Conservation (phyloP, 2,329 filamentous ascomycete species). For the Cytospora chrysosperma region DNA sequence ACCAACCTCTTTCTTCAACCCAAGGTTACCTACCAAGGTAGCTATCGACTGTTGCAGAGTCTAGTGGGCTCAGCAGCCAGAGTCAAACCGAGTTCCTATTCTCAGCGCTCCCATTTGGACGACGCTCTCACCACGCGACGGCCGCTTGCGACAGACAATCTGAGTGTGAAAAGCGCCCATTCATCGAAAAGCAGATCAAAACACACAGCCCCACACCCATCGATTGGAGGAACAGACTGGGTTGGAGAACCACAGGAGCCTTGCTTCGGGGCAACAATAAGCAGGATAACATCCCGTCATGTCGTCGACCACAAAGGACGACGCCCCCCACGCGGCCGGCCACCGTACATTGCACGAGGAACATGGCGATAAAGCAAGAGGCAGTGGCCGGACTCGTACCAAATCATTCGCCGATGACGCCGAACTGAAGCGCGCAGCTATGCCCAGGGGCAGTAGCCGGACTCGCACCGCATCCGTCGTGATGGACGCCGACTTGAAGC, state of each 20-base stretch:
- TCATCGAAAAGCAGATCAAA: background rate
- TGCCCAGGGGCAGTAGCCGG: background rate
- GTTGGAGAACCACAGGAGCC: background rate
- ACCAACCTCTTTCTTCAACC: background rate
- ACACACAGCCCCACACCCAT: background rate
- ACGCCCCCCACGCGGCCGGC: constrained; percentile 9
- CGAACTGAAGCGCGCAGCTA: constrained; percentile 35
- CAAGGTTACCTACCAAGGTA: background rate
- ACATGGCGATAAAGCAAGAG: background rate
- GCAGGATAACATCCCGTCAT: background rate
- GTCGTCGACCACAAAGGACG: constrained; percentile 18
- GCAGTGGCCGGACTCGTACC: background rate
- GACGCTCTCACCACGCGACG: background rate
- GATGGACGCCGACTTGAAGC: constrained; percentile 38
- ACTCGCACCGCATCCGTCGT: background rate
- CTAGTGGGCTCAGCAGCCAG: background rate
- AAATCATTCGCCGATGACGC: constrained; percentile 20
- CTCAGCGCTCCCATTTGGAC: background rate
- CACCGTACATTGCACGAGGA: constrained; percentile 8
- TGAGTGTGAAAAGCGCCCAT: background rate
- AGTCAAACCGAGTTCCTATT: background rate
- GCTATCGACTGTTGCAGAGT: background rate
- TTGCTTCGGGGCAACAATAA: background rate
- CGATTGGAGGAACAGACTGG: background rate
- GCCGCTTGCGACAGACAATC: background rate